A percentile compares a stretch with the other conserved stretches of the same genome.
Evolutionary conservation across 148 eudicot species (phyloP).

Genomic region (Pharnaceum exiguum): DNA sequence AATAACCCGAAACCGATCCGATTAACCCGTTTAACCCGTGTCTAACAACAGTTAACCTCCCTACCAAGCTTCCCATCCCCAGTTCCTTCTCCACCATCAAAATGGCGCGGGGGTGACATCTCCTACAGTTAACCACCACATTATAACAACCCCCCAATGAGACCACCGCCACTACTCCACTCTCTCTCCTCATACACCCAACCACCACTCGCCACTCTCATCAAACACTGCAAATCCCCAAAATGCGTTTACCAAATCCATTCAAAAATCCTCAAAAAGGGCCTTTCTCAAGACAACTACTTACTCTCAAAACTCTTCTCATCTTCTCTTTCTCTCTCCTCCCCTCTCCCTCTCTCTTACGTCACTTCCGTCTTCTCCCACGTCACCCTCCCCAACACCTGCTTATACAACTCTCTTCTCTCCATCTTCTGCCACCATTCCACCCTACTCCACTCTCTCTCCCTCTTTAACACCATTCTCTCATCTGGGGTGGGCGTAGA

Average conservation of each 20-base stretch:
- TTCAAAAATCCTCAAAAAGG: conserved; percentile 42
- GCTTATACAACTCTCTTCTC: conserved; percentile 51
- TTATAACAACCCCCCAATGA: no score
- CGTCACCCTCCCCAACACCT: conserved; percentile 34
- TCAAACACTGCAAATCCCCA: conserved; percentile 40
- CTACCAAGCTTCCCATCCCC: no score
- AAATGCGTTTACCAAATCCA: conserved; percentile 42
- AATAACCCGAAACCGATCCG: no score
- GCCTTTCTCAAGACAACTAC: conserved; percentile 43
- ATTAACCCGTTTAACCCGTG: no score
- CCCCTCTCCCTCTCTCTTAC: conserved; percentile 28
- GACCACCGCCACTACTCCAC: background rate
- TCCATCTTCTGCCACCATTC: conserved; percentile 30
- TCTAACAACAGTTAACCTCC: no score
- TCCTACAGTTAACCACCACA: no score
- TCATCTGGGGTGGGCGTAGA: conserved; percentile 27
- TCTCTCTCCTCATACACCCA: background rate
- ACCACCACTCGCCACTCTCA: conserved; percentile 32
- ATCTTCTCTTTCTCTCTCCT: conserved; percentile 37
- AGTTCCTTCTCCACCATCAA: no score
- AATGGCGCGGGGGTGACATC: no score
- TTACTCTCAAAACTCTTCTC: conserved; percentile 32
- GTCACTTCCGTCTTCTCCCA: conserved; percentile 31
- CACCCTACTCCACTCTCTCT: conserved; percentile 18
- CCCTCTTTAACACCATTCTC: conserved; percentile 29